phyloP scores from a whole-genome alignment of 2,329 filamentous ascomycete species.

The Neonectria coccinea region DNA sequence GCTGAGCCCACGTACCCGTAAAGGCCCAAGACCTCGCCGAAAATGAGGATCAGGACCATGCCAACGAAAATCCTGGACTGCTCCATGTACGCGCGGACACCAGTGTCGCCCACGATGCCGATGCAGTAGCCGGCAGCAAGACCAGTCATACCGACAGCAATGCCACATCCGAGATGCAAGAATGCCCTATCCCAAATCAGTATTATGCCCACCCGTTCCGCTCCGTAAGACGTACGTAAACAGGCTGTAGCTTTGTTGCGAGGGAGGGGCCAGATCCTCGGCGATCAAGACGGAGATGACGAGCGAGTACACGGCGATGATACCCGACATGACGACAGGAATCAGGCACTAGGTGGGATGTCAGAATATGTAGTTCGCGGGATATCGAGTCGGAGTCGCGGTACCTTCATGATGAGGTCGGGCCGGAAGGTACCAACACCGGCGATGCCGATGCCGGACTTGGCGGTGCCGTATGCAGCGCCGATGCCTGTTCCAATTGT shows the following conservation, averaged over 20 bases:
- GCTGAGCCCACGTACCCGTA: slow-evolving; percentile 79
- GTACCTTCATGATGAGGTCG: slow-evolving; percentile 91
- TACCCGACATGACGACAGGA: slow-evolving; percentile 97
- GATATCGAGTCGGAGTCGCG: slow-evolving; percentile 7
- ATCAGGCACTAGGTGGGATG: slow-evolving; percentile 75
- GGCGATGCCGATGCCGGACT: slow-evolving; percentile 88
- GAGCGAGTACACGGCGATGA: slow-evolving; percentile 97
- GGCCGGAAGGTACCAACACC: slow-evolving; percentile 87
- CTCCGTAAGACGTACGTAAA: slow-evolving; percentile 73
- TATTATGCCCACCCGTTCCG: background rate
- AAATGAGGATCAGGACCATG: slow-evolving; percentile 99
- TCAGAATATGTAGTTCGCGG: slow-evolving; percentile 28
- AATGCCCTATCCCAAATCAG: slow-evolving; percentile 72
- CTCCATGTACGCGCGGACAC: slow-evolving; percentile 94
- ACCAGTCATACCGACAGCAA: slow-evolving; percentile 92
- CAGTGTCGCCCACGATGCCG: slow-evolving; percentile 93
- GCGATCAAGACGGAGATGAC: slow-evolving; percentile 97
- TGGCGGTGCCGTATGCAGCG: slow-evolving; percentile 88
- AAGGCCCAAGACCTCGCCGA: slow-evolving; percentile 95
- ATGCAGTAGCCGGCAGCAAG: slow-evolving; percentile 97
- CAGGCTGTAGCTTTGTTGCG: slow-evolving; percentile 77
- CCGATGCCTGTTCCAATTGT: slow-evolving; percentile 65
- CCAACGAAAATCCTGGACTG: slow-evolving; percentile 97
- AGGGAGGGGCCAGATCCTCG: slow-evolving; percentile 82
- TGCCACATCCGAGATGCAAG: slow-evolving; percentile 90